Evolutionary conservation across 1,284 basidiomycete species (phyloP).

Genomic region (Irpex sp.): DNA sequence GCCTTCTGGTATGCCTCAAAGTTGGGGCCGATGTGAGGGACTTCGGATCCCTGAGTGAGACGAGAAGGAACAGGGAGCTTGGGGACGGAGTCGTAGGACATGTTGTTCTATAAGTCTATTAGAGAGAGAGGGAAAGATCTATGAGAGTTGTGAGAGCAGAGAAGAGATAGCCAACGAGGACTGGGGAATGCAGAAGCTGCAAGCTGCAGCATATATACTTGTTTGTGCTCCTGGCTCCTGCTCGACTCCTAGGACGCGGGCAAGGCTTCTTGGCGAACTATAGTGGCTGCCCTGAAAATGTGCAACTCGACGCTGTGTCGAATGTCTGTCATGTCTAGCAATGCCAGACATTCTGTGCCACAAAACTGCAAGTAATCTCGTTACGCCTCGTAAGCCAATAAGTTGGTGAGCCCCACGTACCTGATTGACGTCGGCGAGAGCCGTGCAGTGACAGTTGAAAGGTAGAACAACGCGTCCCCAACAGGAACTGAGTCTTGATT

Average conservation of each 20-base stretch:
- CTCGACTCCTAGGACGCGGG: neutral
- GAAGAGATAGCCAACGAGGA: neutral
- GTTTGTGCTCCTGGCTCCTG: neutral
- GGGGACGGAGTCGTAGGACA: slow-evolving; percentile 2
- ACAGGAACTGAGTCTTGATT: no score
- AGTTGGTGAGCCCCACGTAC: neutral
- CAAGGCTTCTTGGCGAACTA: neutral
- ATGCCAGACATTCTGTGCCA: no score
- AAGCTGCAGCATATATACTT: neutral
- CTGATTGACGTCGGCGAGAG: neutral
- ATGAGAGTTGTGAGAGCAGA: neutral
- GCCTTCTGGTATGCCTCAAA: slow-evolving; percentile 58
- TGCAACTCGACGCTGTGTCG: no score
- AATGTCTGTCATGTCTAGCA: no score
- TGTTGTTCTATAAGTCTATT: neutral
- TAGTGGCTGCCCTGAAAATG: no score
- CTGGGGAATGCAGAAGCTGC: neutral
- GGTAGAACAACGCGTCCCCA: no score
- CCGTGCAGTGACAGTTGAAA: neutral
- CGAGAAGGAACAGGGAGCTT: slow-evolving; percentile 67
- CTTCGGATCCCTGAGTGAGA: slow-evolving; percentile 52
- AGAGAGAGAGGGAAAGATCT: neutral
- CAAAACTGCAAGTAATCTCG: no score
- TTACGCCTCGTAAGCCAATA: no score
- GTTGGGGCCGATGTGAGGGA: slow-evolving; percentile 74